Conservation (phyloP, 352 stramenopile species). For the Globisporangium cederbergense region DNA sequence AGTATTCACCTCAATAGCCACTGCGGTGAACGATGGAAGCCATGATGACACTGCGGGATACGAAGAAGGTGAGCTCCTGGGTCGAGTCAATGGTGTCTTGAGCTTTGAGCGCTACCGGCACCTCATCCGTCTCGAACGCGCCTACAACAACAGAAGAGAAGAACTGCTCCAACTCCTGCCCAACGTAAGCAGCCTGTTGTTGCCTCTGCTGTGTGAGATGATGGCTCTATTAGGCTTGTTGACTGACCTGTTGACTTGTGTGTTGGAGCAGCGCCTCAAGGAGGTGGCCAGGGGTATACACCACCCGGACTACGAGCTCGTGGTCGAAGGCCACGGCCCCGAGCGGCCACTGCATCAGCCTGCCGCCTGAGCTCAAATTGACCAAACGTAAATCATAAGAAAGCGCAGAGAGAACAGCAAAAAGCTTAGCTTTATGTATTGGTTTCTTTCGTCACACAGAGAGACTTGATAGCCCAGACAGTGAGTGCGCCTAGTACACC, state of each 20-base stretch:
- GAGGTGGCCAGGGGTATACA: constrained; percentile 30
- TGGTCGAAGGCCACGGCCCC: constrained; percentile 48
- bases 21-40: too few species aligned
- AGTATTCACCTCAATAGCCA: neutral
- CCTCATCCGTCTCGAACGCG: constrained; percentile 53
- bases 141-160: constrained; percentile 49
- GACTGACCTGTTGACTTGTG: neutral
- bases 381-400: too few species aligned
- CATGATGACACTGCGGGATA: constrained; percentile 13
- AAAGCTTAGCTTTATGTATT: neutral
- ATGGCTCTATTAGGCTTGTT: neutral
- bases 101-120: constrained; percentile 59
- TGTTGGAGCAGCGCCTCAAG: constrained; percentile 28
- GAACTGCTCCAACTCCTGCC: constrained; percentile 47
- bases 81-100: constrained; percentile 26
- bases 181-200: constrained; percentile 28
- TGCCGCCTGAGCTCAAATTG: neutral
- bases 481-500: constrained; percentile 52
- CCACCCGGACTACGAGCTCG: constrained; percentile 41
- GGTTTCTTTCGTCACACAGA: neutral
- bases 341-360: constrained; percentile 36
- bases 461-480: too few species aligned
- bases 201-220: too few species aligned
- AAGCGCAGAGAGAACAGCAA: too few species aligned
- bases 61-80: constrained; percentile 40